Evolutionary conservation across 305 asterid species (phyloP).

Genomic region (Rubia balearica): DNA sequence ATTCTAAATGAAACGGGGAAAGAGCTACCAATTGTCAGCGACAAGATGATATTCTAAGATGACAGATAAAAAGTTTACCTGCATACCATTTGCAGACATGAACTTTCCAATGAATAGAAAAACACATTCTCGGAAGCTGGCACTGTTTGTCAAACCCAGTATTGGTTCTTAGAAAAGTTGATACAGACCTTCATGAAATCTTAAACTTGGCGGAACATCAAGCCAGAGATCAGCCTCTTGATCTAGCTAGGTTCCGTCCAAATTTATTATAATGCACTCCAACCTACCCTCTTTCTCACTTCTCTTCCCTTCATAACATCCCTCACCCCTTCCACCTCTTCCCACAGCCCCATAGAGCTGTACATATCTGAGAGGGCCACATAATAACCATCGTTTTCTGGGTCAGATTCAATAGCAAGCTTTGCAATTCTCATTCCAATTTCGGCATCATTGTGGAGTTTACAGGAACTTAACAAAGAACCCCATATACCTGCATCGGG

Average conservation of each 20-base stretch:
- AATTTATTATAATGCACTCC: slow-evolving; percentile 48
- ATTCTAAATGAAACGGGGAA: neutral
- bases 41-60: neutral
- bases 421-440: slow-evolving; percentile 71
- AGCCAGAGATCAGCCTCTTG: neutral
- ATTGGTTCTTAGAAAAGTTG: neutral
- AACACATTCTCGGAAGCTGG: neutral
- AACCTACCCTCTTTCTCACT: slow-evolving; percentile 54
- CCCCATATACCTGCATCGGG: slow-evolving; percentile 81
- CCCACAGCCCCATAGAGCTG: slow-evolving; percentile 63
- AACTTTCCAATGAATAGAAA: neutral
- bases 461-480: slow-evolving; percentile 63
- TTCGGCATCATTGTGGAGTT: slow-evolving; percentile 44
- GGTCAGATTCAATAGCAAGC: slow-evolving; percentile 63
- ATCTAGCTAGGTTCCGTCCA: neutral
- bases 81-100: slow-evolving; percentile 18
- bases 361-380: slow-evolving; percentile 54
- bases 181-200: neutral
- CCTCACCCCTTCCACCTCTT: slow-evolving; percentile 58
- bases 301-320: slow-evolving; percentile 46
- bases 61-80: slow-evolving; percentile 16
- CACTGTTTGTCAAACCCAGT: neutral
- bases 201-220: neutral
- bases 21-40: neutral
- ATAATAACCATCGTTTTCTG: slow-evolving; percentile 73